These are phyloP conservation scores for Lolium rigidum DNA, from an alignment of 176 grass and related monocot genomes.

Conservation along the genomic window DNA sequence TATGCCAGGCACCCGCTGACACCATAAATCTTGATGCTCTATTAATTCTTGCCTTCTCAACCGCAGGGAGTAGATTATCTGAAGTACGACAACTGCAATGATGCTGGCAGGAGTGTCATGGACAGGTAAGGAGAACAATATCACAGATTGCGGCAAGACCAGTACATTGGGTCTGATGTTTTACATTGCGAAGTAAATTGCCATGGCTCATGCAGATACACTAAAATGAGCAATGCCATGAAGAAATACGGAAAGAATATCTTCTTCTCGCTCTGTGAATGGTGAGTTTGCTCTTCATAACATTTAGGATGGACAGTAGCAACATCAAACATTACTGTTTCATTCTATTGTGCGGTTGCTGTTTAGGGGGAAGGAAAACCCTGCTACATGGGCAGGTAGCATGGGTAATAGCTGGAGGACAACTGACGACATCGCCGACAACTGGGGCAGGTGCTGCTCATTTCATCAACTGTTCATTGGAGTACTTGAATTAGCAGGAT, in stretches of 20 bases:
- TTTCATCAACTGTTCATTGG: conserved; percentile 1
- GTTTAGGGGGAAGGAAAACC: conserved; percentile 71
- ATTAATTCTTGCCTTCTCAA: conserved; percentile 25
- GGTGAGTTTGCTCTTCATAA: conserved; percentile 48
- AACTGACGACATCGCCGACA: conserved; percentile 80
- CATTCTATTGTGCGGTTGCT: not conserved
- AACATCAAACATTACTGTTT: not conserved
- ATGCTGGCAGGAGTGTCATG: conserved; percentile 50
- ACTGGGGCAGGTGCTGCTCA: conserved; percentile 73
- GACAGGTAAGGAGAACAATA: conserved; percentile 60
- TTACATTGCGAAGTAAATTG: not conserved
- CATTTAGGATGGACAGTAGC: not conserved
- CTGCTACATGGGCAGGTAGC: conserved; percentile 82
- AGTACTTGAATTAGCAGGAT: not conserved
- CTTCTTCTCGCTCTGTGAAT: conserved; percentile 96
- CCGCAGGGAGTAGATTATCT: conserved; percentile 84
- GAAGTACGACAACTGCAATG: conserved; percentile 95
- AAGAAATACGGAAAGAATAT: conserved; percentile 71
- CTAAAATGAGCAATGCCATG: conserved; percentile 81
- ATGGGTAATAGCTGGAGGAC: conserved; percentile 99
- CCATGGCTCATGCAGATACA: conserved; percentile 61
- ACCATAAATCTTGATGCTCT: conserved; percentile 31
- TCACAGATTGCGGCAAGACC: not conserved
- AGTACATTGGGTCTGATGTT: not conserved
- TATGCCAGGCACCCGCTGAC: not conserved